These are phyloP conservation scores for Podospora comata DNA, from an alignment of 495 filamentous ascomycete species.

Conservation along the genomic window DNA sequence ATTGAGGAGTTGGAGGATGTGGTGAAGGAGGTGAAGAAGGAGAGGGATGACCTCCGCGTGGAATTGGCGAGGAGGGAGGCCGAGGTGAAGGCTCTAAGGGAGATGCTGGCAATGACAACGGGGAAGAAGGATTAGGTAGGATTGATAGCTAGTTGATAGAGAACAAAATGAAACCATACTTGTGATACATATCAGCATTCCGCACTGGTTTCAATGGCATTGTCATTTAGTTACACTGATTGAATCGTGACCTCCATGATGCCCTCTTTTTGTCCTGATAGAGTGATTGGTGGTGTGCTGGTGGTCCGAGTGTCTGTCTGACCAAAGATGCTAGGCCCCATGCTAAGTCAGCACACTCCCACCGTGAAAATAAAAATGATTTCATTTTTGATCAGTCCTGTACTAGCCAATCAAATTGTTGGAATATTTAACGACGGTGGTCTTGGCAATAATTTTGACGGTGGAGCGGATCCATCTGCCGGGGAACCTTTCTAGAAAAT, in stretches of 20 bases:
- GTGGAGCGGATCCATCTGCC: too few relatives aligned
- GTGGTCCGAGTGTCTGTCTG: neutral
- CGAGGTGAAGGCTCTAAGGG: conserved; percentile 47
- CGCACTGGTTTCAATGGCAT: too few relatives aligned
- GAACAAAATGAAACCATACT: neutral
- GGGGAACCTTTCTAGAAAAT: too few relatives aligned
- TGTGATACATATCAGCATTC: neutral
- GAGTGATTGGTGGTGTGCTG: neutral
- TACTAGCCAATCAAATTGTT: too few relatives aligned
- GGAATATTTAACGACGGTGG: too few relatives aligned
- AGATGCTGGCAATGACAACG: conserved; percentile 39
- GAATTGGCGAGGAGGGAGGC: conserved; percentile 61
- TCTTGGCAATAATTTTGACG: neutral
- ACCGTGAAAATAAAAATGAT: neutral
- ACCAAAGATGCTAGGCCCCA: too few relatives aligned
- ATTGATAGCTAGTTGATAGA: neutral
- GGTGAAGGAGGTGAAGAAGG: conserved; percentile 55
- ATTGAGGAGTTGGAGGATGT: conserved; percentile 61
- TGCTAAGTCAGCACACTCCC: neutral
- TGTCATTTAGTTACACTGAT: neutral
- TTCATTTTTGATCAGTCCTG: too few relatives aligned
- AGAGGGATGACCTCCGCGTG: conserved; percentile 65
- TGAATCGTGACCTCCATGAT: neutral
- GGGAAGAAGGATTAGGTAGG: neutral
- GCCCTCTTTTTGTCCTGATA: too few relatives aligned